phyloP scores from a whole-genome alignment of 495 filamentous ascomycete genomes.

The Durotheca rogersii region DNA sequence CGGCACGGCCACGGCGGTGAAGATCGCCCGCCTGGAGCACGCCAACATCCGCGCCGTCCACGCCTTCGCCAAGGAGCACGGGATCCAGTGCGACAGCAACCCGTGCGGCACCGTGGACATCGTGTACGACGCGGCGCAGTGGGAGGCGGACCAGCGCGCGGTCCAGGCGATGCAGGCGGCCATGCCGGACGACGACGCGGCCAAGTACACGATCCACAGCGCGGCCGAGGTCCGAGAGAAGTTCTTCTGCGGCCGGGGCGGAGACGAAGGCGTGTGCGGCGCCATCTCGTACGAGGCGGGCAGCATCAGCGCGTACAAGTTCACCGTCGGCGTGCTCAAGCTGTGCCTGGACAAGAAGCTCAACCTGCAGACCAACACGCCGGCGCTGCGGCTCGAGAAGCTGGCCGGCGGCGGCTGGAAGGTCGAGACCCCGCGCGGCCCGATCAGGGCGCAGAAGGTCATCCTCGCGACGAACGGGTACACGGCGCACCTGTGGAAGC shows the following conservation, averaged over 20 bases:
- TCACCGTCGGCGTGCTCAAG: conserved; percentile 60
- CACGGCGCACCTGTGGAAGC: conserved; percentile 56
- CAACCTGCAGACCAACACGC: conserved; percentile 63
- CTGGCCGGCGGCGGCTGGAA: conserved; percentile 40
- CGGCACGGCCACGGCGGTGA: conserved; percentile 47
- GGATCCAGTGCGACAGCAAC: conserved; percentile 53
- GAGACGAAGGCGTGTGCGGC: conserved; percentile 46
- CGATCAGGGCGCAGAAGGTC: conserved; percentile 54
- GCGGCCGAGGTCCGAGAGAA: conserved; percentile 47
- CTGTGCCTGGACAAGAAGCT: conserved; percentile 53
- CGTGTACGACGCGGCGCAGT: conserved; percentile 53
- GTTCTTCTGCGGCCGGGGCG: conserved; percentile 46
- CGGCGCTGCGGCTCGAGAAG: conserved; percentile 45
- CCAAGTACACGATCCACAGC: conserved; percentile 47
- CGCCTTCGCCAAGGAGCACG: conserved; percentile 50
- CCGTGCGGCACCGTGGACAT: conserved; percentile 59
- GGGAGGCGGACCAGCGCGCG: conserved; percentile 42
- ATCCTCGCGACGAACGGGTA: conserved; percentile 76
- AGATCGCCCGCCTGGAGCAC: conserved; percentile 58
- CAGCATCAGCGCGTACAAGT: conserved; percentile 64
- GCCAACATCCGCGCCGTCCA: conserved; percentile 59
- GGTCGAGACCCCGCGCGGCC: conserved; percentile 56
- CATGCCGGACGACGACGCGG: conserved; percentile 47
- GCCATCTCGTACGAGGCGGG: conserved; percentile 61
- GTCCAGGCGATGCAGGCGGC: conserved; percentile 48